phyloP scores from a whole-genome alignment of 1,284 basidiomycete genomes.

The Cryptococcus sp. region DNA sequence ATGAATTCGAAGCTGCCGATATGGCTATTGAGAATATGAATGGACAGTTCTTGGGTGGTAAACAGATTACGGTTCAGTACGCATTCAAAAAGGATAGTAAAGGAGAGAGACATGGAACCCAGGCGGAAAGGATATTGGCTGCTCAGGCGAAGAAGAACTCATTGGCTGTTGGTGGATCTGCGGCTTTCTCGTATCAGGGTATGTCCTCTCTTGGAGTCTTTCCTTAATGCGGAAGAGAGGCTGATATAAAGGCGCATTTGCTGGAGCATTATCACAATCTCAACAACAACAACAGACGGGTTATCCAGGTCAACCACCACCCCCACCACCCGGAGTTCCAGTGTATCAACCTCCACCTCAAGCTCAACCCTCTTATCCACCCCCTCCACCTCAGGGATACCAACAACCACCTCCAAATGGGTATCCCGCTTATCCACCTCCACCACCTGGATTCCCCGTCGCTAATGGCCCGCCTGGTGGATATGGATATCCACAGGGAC shows the following conservation, averaged over 20 bases:
- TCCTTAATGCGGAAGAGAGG: not conserved
- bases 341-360: conserved; percentile 46
- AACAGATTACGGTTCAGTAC: conserved; percentile 91
- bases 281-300: conserved; percentile 4
- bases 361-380: conserved; percentile 22
- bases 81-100: conserved; percentile 99
- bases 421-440: conserved; percentile 46
- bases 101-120: conserved; percentile 92
- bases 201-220: conserved; percentile 31
- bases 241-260: conserved; percentile 67
- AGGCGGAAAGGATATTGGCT: conserved; percentile 89
- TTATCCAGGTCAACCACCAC: conserved; percentile 55
- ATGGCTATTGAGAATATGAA: conserved; percentile 96
- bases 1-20: conserved; percentile 95
- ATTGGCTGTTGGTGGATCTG: conserved; percentile 14
- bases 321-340: conserved; percentile 50
- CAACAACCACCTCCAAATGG: conserved; percentile 48
- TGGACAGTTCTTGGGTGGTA: conserved; percentile 95
- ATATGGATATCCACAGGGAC: conserved; percentile 18
- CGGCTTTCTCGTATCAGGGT: conserved; percentile 49
- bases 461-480: conserved; percentile 9
- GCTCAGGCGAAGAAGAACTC: conserved; percentile 70
- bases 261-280: conserved; percentile 57
- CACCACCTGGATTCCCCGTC: conserved; percentile 53
- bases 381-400: conserved; percentile 25